Conservation (phyloP, 805 yeast species). For the Cyberlindnera amylophila region DNA sequence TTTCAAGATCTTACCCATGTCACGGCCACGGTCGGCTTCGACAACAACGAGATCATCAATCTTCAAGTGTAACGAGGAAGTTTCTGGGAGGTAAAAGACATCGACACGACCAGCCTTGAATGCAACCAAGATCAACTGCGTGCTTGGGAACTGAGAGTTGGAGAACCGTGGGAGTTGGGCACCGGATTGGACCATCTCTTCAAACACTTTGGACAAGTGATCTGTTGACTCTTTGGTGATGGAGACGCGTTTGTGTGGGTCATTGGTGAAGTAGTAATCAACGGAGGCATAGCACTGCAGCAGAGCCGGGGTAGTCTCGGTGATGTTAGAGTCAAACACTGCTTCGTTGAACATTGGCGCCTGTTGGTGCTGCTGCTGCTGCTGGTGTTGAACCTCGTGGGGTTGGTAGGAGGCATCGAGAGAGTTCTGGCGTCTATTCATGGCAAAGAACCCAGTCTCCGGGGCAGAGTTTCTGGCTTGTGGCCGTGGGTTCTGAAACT, state of each 20-base stretch:
- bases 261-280: slow-evolving; percentile 25
- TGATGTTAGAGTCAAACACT: slow-evolving; percentile 11
- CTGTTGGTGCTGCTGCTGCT: neutral
- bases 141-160: slow-evolving; percentile 22
- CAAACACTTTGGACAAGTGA: slow-evolving; percentile 10
- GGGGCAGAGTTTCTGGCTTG: slow-evolving; percentile 9
- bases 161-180: slow-evolving; percentile 24
- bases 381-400: neutral
- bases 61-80: slow-evolving; percentile 35
- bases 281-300: slow-evolving; percentile 18
- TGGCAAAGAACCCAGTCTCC: slow-evolving; percentile 7
- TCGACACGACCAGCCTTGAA: slow-evolving; percentile 81
- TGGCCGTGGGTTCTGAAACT: neutral
- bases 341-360: slow-evolving; percentile 12
- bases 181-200: slow-evolving; percentile 14
- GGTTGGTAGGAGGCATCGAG: neutral
- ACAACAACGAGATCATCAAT: slow-evolving; percentile 68
- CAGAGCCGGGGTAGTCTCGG: slow-evolving; percentile 18
- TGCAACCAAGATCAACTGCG: slow-evolving; percentile 55
- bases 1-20: slow-evolving; percentile 69
- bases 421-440: slow-evolving; percentile 4
- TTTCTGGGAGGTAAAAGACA: slow-evolving; percentile 58
- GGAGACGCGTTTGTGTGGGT: slow-evolving; percentile 23
- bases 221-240: slow-evolving; percentile 15
- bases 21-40: slow-evolving; percentile 84